phyloP scores from a whole-genome alignment of 139 green algal species.

The Picochlorum sp. region DNA sequence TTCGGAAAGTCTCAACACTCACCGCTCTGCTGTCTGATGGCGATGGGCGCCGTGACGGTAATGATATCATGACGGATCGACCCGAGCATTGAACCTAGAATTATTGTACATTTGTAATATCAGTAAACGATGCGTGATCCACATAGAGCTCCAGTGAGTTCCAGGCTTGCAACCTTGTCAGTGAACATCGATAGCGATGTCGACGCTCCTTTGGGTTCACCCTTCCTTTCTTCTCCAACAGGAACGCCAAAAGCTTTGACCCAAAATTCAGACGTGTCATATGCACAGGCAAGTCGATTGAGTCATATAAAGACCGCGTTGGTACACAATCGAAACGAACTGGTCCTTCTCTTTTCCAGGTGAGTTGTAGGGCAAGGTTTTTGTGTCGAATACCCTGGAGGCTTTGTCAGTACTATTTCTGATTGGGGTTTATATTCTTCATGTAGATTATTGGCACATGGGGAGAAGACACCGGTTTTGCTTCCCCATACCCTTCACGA shows the following conservation, averaged over 20 bases:
- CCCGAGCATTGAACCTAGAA: too few relatives aligned
- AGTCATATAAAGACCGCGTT: slow-evolving; percentile 15
- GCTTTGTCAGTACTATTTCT: too few relatives aligned
- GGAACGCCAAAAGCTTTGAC: neutral
- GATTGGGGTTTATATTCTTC: neutral
- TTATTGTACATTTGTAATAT: too few relatives aligned
- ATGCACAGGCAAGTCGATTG: neutral
- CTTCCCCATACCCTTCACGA: slow-evolving; percentile 35
- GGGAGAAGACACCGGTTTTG: slow-evolving; percentile 27
- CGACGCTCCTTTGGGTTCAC: neutral
- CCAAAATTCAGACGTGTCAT: neutral
- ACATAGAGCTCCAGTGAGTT: too few relatives aligned
- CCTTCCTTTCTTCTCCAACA: slow-evolving; percentile 12
- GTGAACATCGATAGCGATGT: neutral
- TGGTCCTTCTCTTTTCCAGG: slow-evolving; percentile 30
- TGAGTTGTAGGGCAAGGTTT: slow-evolving; percentile 1
- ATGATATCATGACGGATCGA: too few relatives aligned
- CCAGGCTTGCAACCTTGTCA: too few relatives aligned
- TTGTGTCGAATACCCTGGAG: too few relatives aligned
- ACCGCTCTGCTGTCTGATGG: too few relatives aligned
- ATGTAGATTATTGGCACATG: slow-evolving; percentile 15
- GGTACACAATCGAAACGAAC: slow-evolving; percentile 21
- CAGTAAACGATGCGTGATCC: too few relatives aligned
- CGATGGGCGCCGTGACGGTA: too few relatives aligned
- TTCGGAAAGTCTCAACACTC: too few relatives aligned